Evolutionary conservation across 768 basidiomycete species (phyloP).

Genomic region (Imleria badia): DNA sequence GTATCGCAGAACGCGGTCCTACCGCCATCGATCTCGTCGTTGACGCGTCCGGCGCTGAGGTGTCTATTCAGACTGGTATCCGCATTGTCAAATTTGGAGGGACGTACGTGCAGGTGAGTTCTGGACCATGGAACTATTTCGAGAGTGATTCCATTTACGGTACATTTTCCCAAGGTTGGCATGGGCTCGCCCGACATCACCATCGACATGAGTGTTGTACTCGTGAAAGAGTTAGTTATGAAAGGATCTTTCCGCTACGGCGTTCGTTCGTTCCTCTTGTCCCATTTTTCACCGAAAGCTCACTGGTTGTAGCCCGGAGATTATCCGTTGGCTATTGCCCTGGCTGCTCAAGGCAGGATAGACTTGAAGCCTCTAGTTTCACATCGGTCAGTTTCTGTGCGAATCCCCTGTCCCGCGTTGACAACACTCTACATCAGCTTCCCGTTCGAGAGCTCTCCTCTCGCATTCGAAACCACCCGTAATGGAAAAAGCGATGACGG

Average conservation of each 20-base stretch:
- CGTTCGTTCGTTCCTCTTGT: slow-evolving; percentile 38
- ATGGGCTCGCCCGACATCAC: slow-evolving; percentile 79
- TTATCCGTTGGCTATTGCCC: slow-evolving; percentile 81
- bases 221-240: slow-evolving; percentile 76
- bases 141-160: neutral
- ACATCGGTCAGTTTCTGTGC: slow-evolving; percentile 56
- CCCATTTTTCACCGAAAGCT: neutral
- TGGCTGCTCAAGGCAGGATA: slow-evolving; percentile 79
- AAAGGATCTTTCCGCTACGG: slow-evolving; percentile 94
- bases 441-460: slow-evolving; percentile 71
- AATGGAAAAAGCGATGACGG: slow-evolving; percentile 83
- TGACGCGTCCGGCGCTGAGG: slow-evolving; percentile 92
- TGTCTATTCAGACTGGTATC: slow-evolving; percentile 85
- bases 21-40: slow-evolving; percentile 81
- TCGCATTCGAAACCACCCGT: slow-evolving; percentile 81
- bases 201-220: slow-evolving; percentile 67
- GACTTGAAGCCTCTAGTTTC: slow-evolving; percentile 88
- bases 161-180: slow-evolving; percentile 57
- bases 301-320: slow-evolving; percentile 61
- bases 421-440: slow-evolving; percentile 42
- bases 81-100: slow-evolving; percentile 76
- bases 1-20: slow-evolving; percentile 68
- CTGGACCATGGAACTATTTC: slow-evolving; percentile 3
- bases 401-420: neutral
- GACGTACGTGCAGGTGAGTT: slow-evolving; percentile 60